Evolutionary conservation across 441 rosid genomes (phyloP), one percentile per base, ranked within the genome.

Genomic region (Monsonia emarginata): DNA sequence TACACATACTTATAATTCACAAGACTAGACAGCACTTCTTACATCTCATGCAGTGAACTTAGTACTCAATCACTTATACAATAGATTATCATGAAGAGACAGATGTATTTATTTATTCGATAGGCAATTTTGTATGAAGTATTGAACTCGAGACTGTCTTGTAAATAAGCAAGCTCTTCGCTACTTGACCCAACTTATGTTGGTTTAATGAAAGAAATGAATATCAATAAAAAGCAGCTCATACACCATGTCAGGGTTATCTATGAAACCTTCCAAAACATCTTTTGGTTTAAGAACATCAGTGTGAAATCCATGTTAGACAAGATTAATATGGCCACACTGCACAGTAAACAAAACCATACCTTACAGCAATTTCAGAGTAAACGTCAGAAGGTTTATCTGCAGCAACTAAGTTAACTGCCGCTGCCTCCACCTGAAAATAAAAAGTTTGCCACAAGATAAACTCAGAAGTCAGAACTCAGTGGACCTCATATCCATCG

Each of bases 331-430:
- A 9, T 63, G 24, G 27, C 63, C 27, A 25, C 48, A 58, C 30
- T 27, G 18, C 58, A 30, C 61, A 28, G 14, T 59, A 32, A 61
- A 40, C 63, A 28, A 63, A 59, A 56, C 14, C 28, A 64, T 86
- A 93, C 98, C 98, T 94, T 75, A 62, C 71, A 65, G 98, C 91
- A 75, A 94, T 94, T 83, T 86, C 98, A 50, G 97, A 81, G 76
- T 94, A 94, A 71, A 94, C 94, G 80, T 94, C 98, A 69, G 95
- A 91, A 61, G 97, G 97, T 77, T 86, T 84, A 58, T 90, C 93
- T 67, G 84, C 83, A 24, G 86, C 85, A 28, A 90, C 85, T 76
- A 94, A 79, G 80, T 94, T 94, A 75, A 90, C 98, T 46, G 98
- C 97, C 52, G 90, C 91, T 64, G 97, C 98, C 85, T 86, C 97